Evolutionary conservation across 495 filamentous ascomycete genomes (phyloP).

Genomic region (Penicillium steckii): DNA sequence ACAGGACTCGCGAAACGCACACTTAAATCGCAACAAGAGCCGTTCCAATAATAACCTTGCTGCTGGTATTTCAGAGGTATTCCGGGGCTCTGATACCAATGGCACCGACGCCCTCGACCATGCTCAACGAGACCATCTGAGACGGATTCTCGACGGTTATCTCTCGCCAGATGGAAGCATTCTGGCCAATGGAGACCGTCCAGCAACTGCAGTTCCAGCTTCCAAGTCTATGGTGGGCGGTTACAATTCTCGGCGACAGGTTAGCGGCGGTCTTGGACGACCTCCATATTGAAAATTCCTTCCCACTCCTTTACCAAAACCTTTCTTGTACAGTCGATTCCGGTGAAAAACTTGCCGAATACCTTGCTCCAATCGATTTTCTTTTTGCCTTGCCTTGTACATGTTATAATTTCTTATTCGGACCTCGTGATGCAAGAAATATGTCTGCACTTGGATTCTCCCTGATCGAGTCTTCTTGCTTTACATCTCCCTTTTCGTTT

Average conservation of each 20-base stretch:
- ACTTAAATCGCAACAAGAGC: conserved; percentile 16
- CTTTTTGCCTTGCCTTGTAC: conserved; percentile 12
- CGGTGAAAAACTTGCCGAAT: conserved; percentile 1
- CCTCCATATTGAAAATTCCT: conserved; percentile 38
- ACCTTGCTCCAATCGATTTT: conserved; percentile 2
- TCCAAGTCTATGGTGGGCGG: conserved; percentile 17
- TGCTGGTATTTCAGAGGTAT: conserved; percentile 16
- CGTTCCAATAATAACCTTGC: conserved; percentile 38
- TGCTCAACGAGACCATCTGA: conserved; percentile 32
- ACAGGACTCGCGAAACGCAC: conserved; percentile 1
- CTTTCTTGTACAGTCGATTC: conserved; percentile 19
- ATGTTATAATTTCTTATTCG: conserved; percentile 16
- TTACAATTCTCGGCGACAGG: conserved; percentile 23
- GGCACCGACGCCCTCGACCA: conserved; percentile 14
- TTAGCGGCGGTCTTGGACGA: conserved; percentile 36
- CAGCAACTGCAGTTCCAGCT: conserved; percentile 6
- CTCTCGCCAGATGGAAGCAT: conserved; percentile 24
- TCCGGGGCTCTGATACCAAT: conserved; percentile 9
- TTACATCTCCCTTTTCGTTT: conserved; percentile 1
- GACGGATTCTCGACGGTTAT: conserved; percentile 40
- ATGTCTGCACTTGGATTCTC: neutral
- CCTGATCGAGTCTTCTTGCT: neutral
- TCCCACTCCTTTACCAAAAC: neutral
- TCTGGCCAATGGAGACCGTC: conserved; percentile 18
- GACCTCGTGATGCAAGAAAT: neutral